Evolutionary conservation across 1,139 yeast species (phyloP), one percentile per base, ranked within the genome.

Genomic region (Kluyveromyces marxianus): DNA sequence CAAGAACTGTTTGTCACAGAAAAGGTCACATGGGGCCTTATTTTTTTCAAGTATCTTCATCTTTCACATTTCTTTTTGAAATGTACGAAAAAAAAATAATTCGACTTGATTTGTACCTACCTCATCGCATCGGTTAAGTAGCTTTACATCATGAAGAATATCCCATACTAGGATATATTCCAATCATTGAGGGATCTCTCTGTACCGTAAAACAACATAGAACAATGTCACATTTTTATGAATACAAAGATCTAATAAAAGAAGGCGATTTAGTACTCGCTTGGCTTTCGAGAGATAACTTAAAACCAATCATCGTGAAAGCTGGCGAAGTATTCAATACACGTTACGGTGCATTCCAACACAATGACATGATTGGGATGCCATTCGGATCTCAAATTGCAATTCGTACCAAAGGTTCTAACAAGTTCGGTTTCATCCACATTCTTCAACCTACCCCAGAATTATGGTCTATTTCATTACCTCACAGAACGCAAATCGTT

Each of bases 401-500:
- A 3, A 62, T 62, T 25, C 83, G 95, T 31, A 72, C 81, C 4
- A 81, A 79, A 46, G 90, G 89, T 1, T 50, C 54, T 5, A 60
- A 60, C 34, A 59, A 55, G 44, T 77, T 79, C 53, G 98, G 98
- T 0, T 94, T 88, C 59, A 79, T 94, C 42, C 95, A 92, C 61
- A 70, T 92, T 30, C 67, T 94, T 42, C 90, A 85, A 48, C 97
- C 98, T 1, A 83, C 96, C 0, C 94, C 99, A 0, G 99, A 94
- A 66, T 69, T 92, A 34, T 94, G 99, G 99, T 85, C 97, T 0
- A 63, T 87, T 30, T 88, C 97, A 0, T 71, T 94, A 42, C 97
- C 98, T 1, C 99, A 94, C 63, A 75, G 99, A 64, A 94, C 99
- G 0, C 99, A 94, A 69, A 92, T 94, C 55, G 97, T 94, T 0